These are phyloP conservation scores for Hyphochytrium catenoides DNA, from an alignment of 352 stramenopile species.

Conservation along the genomic window DNA sequence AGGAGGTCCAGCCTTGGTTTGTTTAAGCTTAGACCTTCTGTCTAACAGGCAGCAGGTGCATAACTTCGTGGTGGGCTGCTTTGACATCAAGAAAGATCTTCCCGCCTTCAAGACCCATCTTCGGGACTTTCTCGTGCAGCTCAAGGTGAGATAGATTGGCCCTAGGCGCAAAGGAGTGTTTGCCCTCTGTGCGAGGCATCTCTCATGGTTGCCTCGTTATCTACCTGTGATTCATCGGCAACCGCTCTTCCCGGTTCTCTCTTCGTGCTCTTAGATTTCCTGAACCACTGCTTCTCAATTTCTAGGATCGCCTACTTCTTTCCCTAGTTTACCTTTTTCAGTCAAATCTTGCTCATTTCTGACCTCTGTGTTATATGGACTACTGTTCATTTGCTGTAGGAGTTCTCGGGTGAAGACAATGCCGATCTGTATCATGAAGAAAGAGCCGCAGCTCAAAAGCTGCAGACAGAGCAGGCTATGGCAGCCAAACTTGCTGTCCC, in stretches of 20 bases:
- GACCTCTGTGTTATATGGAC: too few relatives aligned
- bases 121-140: constrained; percentile 96
- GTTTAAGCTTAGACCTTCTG: constrained; percentile 4
- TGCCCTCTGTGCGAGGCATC: too few relatives aligned
- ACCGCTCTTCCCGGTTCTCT: too few relatives aligned
- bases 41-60: constrained; percentile 61
- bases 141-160: constrained; percentile 29
- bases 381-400: constrained; percentile 15
- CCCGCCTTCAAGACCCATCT: constrained; percentile 94
- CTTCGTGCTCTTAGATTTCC: too few relatives aligned
- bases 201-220: too few relatives aligned
- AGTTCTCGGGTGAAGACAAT: constrained; percentile 94
- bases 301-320: too few relatives aligned
- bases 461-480: constrained; percentile 61
- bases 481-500: constrained; percentile 57
- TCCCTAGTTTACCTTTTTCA: too few relatives aligned
- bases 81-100: constrained; percentile 91
- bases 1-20: too few relatives aligned
- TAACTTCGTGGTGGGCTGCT: constrained; percentile 89
- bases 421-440: constrained; percentile 89
- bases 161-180: too few relatives aligned
- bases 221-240: too few relatives aligned
- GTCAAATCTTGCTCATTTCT: too few relatives aligned
- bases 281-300: too few relatives aligned
- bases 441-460: constrained; percentile 48